Evolutionary conservation across 352 stramenopile genomes (phyloP), one percentile per base, ranked within the genome.

Genomic region (Blastocystis sp.): DNA sequence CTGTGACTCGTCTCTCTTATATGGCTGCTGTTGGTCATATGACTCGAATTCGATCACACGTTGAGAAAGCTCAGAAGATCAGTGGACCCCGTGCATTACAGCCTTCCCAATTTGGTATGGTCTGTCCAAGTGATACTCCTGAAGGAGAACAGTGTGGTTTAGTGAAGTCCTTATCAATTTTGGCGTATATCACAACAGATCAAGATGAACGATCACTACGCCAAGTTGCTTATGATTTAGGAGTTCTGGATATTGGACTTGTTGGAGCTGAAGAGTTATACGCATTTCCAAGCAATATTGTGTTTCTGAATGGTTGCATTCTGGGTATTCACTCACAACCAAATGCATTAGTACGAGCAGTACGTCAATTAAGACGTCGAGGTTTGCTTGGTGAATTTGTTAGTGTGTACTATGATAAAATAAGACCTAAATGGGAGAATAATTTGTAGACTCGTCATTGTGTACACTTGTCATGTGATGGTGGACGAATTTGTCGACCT

Each of bases 41-140:
- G 97, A 99, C 96, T 6, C 93, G 96, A 80, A 97, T 99, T 54
- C 97, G 96, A 88, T 97, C 92, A 81, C 89, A 91, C 32, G 99
- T 99, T 88, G 96, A 99, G 90, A 99, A 99, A 89, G 98, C 96
- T 1, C 92, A 96, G 42, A 99, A 99, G 90, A 96, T 98, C 0
- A 98, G 94, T 0, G 96, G 96, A 6, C 96, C 96, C 19, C 92
- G 96, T 85, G 97, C 96, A 6, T 90, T 99, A 78, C 96, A 99
- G 90, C 94, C 96, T 63, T 98, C 93, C 54, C 96, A 99, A 91
- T 99, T 96, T 95, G 97, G 96, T 46, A 99, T 99, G 96, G 91
- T 99, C n/a, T 96, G 96, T 92, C 96, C 96, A 0, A 95, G 95
- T 5, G 96, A 99, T 90, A 99, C 97, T 1, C 97, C 97, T 0